These are phyloP conservation scores for Aspergillus sp. DNA, from an alignment of 2,329 filamentous ascomycete genomes.

Conservation along the genomic window DNA sequence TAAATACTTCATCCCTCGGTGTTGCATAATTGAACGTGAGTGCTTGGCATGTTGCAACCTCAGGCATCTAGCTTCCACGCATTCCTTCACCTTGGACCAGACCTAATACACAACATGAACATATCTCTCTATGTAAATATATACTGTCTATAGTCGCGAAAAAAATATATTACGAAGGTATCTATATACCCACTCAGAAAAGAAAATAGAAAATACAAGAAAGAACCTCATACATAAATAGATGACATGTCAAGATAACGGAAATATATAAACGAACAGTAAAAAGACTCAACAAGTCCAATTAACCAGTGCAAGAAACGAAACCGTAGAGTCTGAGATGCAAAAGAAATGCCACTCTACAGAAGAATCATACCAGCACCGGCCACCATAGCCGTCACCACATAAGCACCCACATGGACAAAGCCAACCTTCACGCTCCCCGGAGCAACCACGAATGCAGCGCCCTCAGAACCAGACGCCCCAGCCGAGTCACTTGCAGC, in stretches of 20 bases:
- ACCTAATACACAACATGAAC: no score
- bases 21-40: no score
- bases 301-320: not conserved
- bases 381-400: conserved; percentile 38
- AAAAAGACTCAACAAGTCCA: not conserved
- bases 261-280: not conserved
- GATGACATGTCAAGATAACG: not conserved
- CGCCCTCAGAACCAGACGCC: conserved; percentile 25
- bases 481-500: conserved; percentile 11
- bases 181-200: no score
- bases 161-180: no score
- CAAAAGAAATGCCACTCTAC: conserved; percentile 21
- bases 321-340: not conserved
- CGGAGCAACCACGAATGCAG: conserved; percentile 25
- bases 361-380: conserved; percentile 45
- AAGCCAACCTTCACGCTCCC: conserved; percentile 33
- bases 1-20: no score
- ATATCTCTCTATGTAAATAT: no score
- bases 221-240: not conserved
- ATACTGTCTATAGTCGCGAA: no score
- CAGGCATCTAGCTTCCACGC: no score
- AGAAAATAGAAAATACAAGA: not conserved
- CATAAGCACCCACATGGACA: conserved; percentile 38
- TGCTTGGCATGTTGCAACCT: no score
- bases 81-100: no score